phyloP scores from a whole-genome alignment of 371 early-diverging fungal species.

The Nematocida ironsii region DNA sequence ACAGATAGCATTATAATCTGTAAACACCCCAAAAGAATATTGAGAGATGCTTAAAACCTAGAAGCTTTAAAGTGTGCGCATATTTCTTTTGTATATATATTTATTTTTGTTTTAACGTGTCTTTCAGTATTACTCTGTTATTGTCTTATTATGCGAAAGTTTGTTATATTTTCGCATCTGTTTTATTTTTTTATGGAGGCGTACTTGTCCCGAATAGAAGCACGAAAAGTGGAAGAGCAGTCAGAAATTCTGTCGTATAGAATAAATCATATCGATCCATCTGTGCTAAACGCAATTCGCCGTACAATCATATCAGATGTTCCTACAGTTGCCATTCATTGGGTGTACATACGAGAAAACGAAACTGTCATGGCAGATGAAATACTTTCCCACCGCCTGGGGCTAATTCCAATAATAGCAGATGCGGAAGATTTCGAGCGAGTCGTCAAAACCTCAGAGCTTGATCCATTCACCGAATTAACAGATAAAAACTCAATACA shows the following conservation, averaged over 20 bases:
- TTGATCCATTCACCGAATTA: background rate
- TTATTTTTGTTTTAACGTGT: too few species aligned
- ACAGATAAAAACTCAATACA: slow-evolving; percentile 6
- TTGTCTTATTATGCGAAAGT: background rate
- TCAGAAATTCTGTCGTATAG: slow-evolving; percentile 14
- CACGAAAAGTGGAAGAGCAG: slow-evolving; percentile 13
- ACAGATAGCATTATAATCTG: too few species aligned
- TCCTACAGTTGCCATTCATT: slow-evolving; percentile 78
- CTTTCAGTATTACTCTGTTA: too few species aligned
- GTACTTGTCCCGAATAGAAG: slow-evolving; percentile 31
- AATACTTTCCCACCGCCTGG: slow-evolving; percentile 89
- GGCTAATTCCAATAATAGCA: slow-evolving; percentile 85
- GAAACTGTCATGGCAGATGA: slow-evolving; percentile 91
- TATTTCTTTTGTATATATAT: too few species aligned
- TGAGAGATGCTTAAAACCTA: too few species aligned
- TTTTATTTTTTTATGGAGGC: slow-evolving; percentile 40
- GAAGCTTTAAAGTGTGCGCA: too few species aligned
- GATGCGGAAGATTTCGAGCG: slow-evolving; percentile 72
- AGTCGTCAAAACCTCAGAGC: background rate
- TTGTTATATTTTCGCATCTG: background rate
- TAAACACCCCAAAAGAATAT: too few species aligned
- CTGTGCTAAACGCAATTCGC: slow-evolving; percentile 40
- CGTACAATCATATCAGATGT: slow-evolving; percentile 51
- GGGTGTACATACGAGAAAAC: slow-evolving; percentile 86
- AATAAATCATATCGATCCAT: slow-evolving; percentile 29